phyloP scores from a whole-genome alignment of 2,329 filamentous ascomycete species.

The Diaporthe australafricana region DNA sequence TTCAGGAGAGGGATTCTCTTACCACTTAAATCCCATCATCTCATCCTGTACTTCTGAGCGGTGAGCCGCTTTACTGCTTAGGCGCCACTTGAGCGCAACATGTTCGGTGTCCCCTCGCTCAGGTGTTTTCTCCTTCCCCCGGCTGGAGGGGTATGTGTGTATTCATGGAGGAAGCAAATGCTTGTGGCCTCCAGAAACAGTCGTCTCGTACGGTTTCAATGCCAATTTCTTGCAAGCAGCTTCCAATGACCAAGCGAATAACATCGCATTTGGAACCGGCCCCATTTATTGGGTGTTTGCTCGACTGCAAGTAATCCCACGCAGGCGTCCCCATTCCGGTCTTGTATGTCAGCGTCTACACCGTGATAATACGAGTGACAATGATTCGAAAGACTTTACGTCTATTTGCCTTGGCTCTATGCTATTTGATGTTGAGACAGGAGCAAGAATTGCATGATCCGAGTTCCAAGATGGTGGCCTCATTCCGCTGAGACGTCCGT shows the following conservation, averaged over 20 bases:
- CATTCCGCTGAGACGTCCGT: not conserved
- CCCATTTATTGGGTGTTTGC: not conserved
- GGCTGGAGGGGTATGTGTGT: not conserved
- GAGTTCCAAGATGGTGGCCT: not conserved
- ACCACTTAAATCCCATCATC: not conserved
- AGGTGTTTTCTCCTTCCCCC: too few relatives aligned
- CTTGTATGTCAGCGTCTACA: not conserved
- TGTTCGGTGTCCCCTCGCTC: not conserved
- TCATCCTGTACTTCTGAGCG: not conserved
- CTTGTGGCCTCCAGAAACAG: not conserved
- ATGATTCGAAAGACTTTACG: not conserved
- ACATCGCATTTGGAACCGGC: not conserved
- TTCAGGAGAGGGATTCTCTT: not conserved
- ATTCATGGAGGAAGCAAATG: not conserved
- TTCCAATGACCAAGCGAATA: not conserved
- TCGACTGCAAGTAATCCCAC: not conserved
- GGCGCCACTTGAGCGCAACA: not conserved
- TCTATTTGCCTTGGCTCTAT: too few relatives aligned
- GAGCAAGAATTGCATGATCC: not conserved
- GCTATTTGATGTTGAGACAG: not conserved
- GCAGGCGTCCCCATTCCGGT: not conserved
- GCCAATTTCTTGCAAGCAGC: not conserved
- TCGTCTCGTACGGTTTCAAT: not conserved
- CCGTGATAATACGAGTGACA: not conserved
- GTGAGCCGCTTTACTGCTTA: not conserved